Evolutionary conservation across 2,329 filamentous ascomycete genomes (phyloP).

Genomic region (Diaporthe sp.): DNA sequence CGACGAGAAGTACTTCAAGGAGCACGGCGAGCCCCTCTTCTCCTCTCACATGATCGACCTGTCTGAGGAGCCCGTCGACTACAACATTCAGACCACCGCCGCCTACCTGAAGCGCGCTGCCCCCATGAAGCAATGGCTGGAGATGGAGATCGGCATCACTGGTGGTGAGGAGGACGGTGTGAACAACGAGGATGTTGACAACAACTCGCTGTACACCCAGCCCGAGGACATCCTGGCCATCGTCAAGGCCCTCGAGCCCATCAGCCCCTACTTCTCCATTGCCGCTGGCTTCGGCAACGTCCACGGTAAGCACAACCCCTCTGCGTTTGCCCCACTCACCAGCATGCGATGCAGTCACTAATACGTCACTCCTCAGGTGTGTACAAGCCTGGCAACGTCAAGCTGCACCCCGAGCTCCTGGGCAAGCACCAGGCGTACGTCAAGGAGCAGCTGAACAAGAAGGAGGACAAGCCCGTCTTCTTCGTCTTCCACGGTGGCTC

Average conservation of each 20-base stretch:
- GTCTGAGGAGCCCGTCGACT: conserved; percentile 90
- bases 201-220: conserved; percentile 97
- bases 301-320: conserved; percentile 62
- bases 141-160: conserved; percentile 97
- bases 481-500: conserved; percentile 99
- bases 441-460: conserved; percentile 80
- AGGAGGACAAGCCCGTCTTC: conserved; percentile 93
- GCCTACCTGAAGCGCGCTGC: conserved; percentile 94
- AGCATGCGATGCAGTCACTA: background rate
- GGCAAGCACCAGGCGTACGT: conserved; percentile 96
- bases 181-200: conserved; percentile 98
- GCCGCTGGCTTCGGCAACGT: conserved; percentile 99
- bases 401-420: conserved; percentile 95
- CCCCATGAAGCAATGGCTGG: conserved; percentile 98
- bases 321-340: background rate
- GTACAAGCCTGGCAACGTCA: conserved; percentile 95
- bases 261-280: conserved; percentile 98
- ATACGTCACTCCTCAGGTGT: conserved; percentile 70
- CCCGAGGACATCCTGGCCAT: conserved; percentile 96
- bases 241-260: conserved; percentile 85
- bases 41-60: conserved; percentile 99
- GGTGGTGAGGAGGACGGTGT: conserved; percentile 98
- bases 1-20: conserved; percentile 96
- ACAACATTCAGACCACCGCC: conserved; percentile 92
- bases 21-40: conserved; percentile 92